Percentiles rank a stretch among this genome's conserved stretches.
These are phyloP conservation scores for Fusarium sp. DNA, from an alignment of 2,329 filamentous ascomycete species.

Conservation along the genomic window DNA sequence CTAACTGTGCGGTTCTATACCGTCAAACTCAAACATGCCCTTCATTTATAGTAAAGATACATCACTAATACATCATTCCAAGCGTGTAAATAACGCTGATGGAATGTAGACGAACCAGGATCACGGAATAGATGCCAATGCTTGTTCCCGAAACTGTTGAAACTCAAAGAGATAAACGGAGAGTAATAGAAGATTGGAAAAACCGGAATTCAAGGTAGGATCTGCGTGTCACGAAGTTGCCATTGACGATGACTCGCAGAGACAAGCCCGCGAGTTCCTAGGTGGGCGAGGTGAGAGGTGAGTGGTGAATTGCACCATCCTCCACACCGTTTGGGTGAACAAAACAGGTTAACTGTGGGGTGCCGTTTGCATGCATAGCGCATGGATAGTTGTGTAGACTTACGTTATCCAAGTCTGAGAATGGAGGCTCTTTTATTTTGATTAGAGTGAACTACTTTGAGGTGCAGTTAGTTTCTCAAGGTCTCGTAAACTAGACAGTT, in stretches of 20 bases:
- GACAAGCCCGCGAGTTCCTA: constrained; percentile 18
- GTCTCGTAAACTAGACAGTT: neutral
- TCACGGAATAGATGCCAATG: neutral
- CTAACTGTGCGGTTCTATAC: constrained; percentile 14
- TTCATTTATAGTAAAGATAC: constrained; percentile 4
- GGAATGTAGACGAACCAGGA: neutral
- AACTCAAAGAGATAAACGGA: neutral
- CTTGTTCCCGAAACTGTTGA: constrained; percentile 3
- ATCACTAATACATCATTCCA: constrained; percentile 31
- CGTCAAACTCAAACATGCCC: constrained; percentile 9
- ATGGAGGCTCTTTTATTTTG: constrained; percentile 25
- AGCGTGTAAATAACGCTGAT: neutral
- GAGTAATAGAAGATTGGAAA: constrained; percentile 10
- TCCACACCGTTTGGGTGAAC: constrained; percentile 34
- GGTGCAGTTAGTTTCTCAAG: neutral
- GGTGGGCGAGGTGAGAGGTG: constrained; percentile 36
- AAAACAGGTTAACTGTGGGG: constrained; percentile 34
- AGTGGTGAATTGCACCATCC: constrained; percentile 30
- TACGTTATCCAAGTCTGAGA: constrained; percentile 36
- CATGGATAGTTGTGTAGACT: constrained; percentile 35
- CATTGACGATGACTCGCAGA: constrained; percentile 44
- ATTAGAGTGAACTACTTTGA: constrained; percentile 14
- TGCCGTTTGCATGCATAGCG: constrained; percentile 32
- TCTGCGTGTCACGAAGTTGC: constrained; percentile 43
- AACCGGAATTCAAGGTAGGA: constrained; percentile 39